Conservation (phyloP, 192 early-diverging fungal genomes). For the Podochytrium sp. region DNA sequence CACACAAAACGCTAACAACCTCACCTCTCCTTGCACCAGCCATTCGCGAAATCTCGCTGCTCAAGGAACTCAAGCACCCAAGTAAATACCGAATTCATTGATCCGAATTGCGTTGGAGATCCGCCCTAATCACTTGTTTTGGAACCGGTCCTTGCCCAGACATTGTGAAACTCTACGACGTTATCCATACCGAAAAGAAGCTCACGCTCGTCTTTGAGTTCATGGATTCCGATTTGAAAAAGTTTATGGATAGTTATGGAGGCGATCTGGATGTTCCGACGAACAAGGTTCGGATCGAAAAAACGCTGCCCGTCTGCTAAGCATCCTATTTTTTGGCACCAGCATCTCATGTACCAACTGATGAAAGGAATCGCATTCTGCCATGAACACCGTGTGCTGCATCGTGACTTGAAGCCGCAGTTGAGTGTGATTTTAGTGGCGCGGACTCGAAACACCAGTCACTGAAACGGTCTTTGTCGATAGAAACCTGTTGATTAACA, state of each 20-base stretch:
- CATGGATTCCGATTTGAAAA: constrained; percentile 98
- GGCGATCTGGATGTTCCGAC: constrained; percentile 55
- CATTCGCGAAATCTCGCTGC: constrained; percentile 79
- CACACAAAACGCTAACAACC: constrained; percentile 4
- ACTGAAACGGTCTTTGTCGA: constrained; percentile 52
- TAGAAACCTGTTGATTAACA: constrained; percentile 94
- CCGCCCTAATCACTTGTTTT: too few species aligned
- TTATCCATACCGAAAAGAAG: constrained; percentile 97
- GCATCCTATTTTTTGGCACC: neutral
- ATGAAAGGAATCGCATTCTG: constrained; percentile 96
- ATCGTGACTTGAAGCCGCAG: constrained; percentile 76
- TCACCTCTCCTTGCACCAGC: constrained; percentile 45
- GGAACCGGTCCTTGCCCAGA: neutral
- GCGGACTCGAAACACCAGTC: neutral
- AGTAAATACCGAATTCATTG: too few species aligned
- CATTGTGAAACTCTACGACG: constrained; percentile 86
- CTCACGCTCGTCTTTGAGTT: constrained; percentile 98
- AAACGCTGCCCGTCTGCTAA: neutral
- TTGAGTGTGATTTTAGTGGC: constrained; percentile 38
- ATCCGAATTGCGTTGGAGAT: too few species aligned
- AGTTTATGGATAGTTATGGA: constrained; percentile 86
- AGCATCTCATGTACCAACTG: constrained; percentile 97
- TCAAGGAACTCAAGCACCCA: constrained; percentile 81
- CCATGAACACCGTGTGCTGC: constrained; percentile 93
- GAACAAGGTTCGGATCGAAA: constrained; percentile 70